Conservation (phyloP, 805 yeast genomes). For the Yarrowia porcina region DNA sequence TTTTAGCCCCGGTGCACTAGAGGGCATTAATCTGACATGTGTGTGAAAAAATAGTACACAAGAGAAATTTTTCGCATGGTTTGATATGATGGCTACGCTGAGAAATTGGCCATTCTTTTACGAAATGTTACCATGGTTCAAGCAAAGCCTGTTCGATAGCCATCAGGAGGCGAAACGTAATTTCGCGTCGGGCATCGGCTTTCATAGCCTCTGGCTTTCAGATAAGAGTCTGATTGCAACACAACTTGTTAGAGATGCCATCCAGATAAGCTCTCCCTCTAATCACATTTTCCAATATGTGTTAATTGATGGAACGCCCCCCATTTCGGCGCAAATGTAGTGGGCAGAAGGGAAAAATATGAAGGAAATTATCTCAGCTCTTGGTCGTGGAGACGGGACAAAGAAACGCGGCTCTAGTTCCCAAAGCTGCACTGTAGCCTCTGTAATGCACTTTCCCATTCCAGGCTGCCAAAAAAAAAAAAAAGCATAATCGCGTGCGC, state of each 20-base stretch:
- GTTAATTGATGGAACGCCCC: neutral
- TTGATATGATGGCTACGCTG: too few relatives aligned
- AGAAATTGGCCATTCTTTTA: too few relatives aligned
- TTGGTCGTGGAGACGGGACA: neutral
- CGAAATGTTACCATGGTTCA: too few relatives aligned
- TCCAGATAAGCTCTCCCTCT: neutral
- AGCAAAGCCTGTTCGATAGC: too few relatives aligned
- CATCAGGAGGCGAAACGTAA: neutral
- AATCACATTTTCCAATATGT: neutral
- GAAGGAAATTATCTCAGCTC: neutral
- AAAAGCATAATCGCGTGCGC: neutral
- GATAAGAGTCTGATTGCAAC: neutral
- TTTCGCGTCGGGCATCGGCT: neutral
- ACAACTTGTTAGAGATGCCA: neutral
- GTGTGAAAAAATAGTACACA: neutral
- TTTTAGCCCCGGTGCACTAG: neutral
- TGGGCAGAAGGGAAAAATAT: neutral
- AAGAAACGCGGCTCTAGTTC: neutral
- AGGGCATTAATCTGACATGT: neutral
- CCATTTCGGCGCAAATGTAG: neutral
- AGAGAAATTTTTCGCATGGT: too few relatives aligned
- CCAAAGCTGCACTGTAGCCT: neutral
- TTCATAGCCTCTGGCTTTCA: neutral
- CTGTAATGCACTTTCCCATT: neutral
- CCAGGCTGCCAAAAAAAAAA: slow-evolving; percentile 11